Base-by-base conservation (phyloP, 2,329 filamentous ascomycete genomes). In the Paecilomyces sp. region DNA sequence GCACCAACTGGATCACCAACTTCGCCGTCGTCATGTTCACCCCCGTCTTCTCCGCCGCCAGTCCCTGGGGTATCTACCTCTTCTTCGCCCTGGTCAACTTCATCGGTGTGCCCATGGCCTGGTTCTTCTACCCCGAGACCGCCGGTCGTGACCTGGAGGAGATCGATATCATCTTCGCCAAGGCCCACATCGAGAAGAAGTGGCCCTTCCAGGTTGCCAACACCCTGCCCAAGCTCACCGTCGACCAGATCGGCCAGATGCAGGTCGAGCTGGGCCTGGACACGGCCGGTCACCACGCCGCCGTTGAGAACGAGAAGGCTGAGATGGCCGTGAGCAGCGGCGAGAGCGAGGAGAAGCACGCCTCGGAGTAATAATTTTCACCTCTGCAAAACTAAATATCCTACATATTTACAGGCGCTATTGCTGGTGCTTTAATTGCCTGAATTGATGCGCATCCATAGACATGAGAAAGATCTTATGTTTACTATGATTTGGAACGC, bases 1-100 rank as follows among this genome's bases (percentile, higher is more conserved):
- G 73, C 63, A 73, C 74, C 50, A 82, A 81, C 70, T 81, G 80
- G 78, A 70, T 80, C 1, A 81, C 77, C 72, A 81, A 81, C 68
- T 82, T 81, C 67, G 61, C 67, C n/a, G 65, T 73, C 52, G 71
- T 71, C 41, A 69, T 70, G 66, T 64, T 73, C 53, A 72, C 70
- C 3, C 71, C 71, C 4, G 65, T 72, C 36, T 69, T 71, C 63
- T 61, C 71, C 30, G 55, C 57, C 30, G 58, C 61, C 52, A 70
- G 70, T 50, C 57, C 62, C 15, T 74, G 71, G 70, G 66, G 66
- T 51, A 66, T 66, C 7, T 74, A 73, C 57, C 64, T 74, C 30
- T 71, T 72, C 62, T 71, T 72, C 58, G 67, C 66, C 8, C 59
- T 62, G 1, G 54, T 70, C 52, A 68, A 70, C 61, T 63, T 63